Conservation (phyloP, 495 filamentous ascomycete genomes). For the Astrothelium macrocarpum region DNA sequence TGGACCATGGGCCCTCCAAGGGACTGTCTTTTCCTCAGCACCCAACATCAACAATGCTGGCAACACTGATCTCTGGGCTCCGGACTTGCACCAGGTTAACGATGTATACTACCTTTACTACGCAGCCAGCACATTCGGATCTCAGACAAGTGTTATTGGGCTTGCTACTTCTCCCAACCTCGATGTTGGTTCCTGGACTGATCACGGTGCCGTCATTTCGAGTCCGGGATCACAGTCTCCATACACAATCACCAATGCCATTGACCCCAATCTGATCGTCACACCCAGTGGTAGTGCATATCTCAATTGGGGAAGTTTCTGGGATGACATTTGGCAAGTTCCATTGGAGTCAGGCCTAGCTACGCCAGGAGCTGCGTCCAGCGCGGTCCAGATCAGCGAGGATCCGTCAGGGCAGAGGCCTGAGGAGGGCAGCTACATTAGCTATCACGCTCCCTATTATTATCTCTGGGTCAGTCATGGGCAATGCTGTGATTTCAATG, state of each 20-base stretch:
- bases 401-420: constrained; percentile 39
- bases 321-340: constrained; percentile 57
- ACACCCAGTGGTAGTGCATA: constrained; percentile 38
- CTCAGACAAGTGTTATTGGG: constrained; percentile 54
- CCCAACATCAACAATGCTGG: constrained; percentile 48
- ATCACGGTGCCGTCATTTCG: constrained; percentile 34
- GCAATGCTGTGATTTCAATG: constrained; percentile 47
- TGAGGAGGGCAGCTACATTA: constrained; percentile 50
- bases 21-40: constrained; percentile 47
- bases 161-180: constrained; percentile 55
- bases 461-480: constrained; percentile 61
- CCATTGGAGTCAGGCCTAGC: constrained; percentile 36
- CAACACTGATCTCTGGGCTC: constrained; percentile 55
- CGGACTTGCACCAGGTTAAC: constrained; percentile 50
- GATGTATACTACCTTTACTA: constrained; percentile 64
- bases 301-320: constrained; percentile 62
- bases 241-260: constrained; percentile 48
- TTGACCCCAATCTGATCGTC: constrained; percentile 54
- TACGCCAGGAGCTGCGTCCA: constrained; percentile 13
- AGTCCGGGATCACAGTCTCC: constrained; percentile 37
- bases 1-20: constrained; percentile 56
- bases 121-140: constrained; percentile 54
- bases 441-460: constrained; percentile 47
- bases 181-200: constrained; percentile 52
- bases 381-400: constrained; percentile 25